A percentile compares a stretch with the other conserved stretches of the same genome.
These are phyloP conservation scores for Claviceps quebecensis DNA, from an alignment of 2,329 filamentous ascomycete species.

Conservation along the genomic window DNA sequence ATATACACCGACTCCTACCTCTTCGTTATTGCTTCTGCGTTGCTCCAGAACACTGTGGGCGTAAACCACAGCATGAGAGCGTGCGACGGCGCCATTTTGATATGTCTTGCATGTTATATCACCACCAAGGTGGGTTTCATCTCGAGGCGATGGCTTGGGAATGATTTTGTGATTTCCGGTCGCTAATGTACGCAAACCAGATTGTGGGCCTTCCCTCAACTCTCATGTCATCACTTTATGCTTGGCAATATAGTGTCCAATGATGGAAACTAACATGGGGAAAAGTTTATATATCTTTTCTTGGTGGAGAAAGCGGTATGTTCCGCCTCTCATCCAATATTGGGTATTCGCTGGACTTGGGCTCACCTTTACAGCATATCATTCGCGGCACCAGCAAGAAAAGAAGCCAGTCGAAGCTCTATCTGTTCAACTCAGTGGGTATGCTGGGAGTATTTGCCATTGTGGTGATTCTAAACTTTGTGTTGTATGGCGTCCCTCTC, in stretches of 20 bases:
- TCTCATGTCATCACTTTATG: no score
- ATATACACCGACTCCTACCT: conserved; percentile 47
- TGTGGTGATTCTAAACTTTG: conserved; percentile 43
- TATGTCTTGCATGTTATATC: conserved; percentile 48
- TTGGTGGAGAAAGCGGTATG: conserved; percentile 47
- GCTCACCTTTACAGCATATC: conserved; percentile 31
- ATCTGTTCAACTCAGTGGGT: conserved; percentile 46
- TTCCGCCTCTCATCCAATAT: conserved; percentile 8
- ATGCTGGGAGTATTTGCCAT: conserved; percentile 33
- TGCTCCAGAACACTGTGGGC: conserved; percentile 43
- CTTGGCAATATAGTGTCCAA: neutral
- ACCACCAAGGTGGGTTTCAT: conserved; percentile 39
- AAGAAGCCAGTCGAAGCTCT: conserved; percentile 42
- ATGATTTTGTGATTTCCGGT: neutral
- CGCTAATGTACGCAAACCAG: conserved; percentile 8
- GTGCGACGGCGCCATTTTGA: conserved; percentile 43
- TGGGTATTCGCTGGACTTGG: neutral
- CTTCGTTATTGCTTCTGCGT: conserved; percentile 43
- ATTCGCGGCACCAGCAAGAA: conserved; percentile 37
- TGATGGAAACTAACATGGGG: neutral
- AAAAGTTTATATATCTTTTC: conserved; percentile 48
- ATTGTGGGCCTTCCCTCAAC: conserved; percentile 15
- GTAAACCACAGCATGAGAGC: conserved; percentile 34
- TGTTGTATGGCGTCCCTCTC: conserved; percentile 31
- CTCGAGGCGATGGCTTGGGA: neutral